Base-by-base conservation (phyloP, 2,329 filamentous ascomycete species). In the Periconia macrospinosa region DNA sequence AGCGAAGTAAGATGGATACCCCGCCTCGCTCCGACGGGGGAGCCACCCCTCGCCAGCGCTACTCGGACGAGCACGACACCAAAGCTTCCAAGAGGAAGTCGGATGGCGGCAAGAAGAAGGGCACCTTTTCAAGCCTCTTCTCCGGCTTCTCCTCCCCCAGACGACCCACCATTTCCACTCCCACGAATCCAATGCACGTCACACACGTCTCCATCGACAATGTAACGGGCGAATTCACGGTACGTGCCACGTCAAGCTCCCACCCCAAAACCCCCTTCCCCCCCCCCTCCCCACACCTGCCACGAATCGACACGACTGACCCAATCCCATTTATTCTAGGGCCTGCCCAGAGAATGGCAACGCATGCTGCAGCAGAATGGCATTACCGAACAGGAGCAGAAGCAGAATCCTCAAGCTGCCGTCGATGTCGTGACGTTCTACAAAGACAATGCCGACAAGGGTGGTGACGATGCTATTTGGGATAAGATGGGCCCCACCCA, bases 171-270 rank as follows among this genome's bases (percentile, higher is more conserved):
- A 99, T 99, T 67, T 97, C 94, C n/a, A 91, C 92, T 37, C 94
- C 94, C 50, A 92, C 96, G 75, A 97, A 99, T 68, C 94, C 94
- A 46, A 92, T 97, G 55, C 94, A 97, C 76, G 91, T 99, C 66
- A 97, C 93, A 53, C 94, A 99, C 75, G 94, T 99, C 61, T 93
- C 93, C 65, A 97, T 96, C 74, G 93, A 99, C 76, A 96, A 94
- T 77, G 84, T 90, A 67, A 97, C 94, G 3, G 94, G 94, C 62
- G 91, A 96, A 77, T 99, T 96, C 75, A 97, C 93, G 53, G 92
- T 96, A 81, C 56, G 73, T 74, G 54, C 53, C 65, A 57, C 61
- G 49, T 57, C 51, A 46, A n/a, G 18, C n/a, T 46, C 30, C 45
- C 47, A n/a, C 20, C 37, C 19, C n/a, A n/a, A n/a, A n/a, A 30